Percentiles rank a stretch among this genome's conserved stretches.
Evolutionary conservation across 2,329 filamentous ascomycete genomes (phyloP).

Genomic region (Penicillium aurantiogriseum): DNA sequence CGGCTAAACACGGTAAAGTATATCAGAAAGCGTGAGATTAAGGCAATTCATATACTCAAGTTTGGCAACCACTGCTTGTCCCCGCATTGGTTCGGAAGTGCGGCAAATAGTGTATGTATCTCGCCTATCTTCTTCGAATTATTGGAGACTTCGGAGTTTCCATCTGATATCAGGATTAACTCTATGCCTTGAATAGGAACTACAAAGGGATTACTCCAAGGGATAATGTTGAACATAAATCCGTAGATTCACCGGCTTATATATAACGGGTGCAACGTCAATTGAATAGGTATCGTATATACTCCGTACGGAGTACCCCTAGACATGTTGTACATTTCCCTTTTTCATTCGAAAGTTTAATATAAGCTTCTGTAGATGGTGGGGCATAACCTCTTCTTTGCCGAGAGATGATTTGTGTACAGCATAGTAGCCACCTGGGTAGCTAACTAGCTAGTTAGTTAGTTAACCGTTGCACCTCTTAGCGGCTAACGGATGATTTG

Average conservation of each 20-base stretch:
- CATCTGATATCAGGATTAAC: background rate
- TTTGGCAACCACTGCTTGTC: background rate
- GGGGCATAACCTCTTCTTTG: background rate
- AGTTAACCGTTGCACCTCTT: too few relatives aligned
- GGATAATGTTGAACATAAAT: background rate
- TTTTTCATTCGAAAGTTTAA: background rate
- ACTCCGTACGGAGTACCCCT: background rate
- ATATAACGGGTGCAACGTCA: background rate
- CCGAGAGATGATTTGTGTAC: background rate
- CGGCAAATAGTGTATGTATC: background rate
- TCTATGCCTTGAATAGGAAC: background rate
- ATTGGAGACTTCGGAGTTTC: too few relatives aligned
- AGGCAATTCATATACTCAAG: too few relatives aligned
- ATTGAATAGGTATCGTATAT: background rate
- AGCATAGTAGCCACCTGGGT: too few relatives aligned
- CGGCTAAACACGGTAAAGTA: background rate
- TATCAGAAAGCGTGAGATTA: too few relatives aligned
- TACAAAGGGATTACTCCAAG: background rate
- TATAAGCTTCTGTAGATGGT: background rate
- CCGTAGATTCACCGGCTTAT: background rate
- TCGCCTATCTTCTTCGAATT: background rate
- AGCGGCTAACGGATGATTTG: too few relatives aligned
- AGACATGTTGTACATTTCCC: background rate
- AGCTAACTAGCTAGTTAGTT: too few relatives aligned
- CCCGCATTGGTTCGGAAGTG: background rate